Percentiles rank a stretch among this genome's conserved stretches.
phyloP scores from a whole-genome alignment of 1,284 basidiomycete species.

The Wallemia ichthyophaga region DNA sequence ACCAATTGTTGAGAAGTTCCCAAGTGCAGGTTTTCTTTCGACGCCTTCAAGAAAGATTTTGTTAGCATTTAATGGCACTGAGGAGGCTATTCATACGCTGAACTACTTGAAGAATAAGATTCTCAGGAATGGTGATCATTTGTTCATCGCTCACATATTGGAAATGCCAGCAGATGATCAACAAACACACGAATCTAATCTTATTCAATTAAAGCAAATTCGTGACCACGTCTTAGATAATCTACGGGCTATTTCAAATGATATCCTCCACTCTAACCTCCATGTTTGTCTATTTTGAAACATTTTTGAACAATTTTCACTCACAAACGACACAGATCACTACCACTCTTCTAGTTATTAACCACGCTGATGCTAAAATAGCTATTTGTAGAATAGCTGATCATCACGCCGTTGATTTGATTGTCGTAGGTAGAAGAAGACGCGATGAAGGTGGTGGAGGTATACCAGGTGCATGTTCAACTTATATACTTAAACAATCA shows the following conservation, averaged over 20 bases:
- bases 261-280: background rate
- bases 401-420: background rate
- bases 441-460: background rate
- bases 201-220: background rate
- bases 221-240: background rate
- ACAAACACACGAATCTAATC: background rate
- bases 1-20: background rate
- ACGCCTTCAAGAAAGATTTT: background rate
- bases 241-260: background rate
- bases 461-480: background rate
- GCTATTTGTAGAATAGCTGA: background rate
- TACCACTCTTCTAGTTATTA: background rate
- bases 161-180: background rate
- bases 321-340: background rate
- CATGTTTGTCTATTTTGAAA: background rate
- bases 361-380: background rate
- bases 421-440: background rate
- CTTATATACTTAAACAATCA: background rate
- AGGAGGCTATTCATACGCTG: background rate
- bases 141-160: background rate
- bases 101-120: background rate
- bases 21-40: background rate
- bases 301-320: too few species aligned
- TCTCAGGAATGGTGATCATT: background rate
- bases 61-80: background rate